phyloP scores from a whole-genome alignment of 371 early-diverging fungal species.

The Chytridium lagenaria region DNA sequence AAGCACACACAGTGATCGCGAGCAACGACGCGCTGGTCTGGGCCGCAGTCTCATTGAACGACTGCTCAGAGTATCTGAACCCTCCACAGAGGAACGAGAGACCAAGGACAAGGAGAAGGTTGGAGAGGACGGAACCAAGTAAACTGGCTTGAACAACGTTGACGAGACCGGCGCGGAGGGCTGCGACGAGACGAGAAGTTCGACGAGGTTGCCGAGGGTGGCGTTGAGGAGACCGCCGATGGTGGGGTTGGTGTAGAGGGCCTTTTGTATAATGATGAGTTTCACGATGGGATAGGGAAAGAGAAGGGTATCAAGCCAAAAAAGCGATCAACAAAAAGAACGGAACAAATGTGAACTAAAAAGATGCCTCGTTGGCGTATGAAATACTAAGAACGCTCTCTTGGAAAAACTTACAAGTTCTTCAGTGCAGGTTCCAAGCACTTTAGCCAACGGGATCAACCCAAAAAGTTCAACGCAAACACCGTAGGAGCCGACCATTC shows the following conservation, averaged over 20 bases:
- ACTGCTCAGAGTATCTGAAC: slow-evolving; percentile 28
- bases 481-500: slow-evolving; percentile 8
- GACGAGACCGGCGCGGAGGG: slow-evolving; percentile 74
- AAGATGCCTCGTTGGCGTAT: too few relatives aligned
- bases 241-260: slow-evolving; percentile 44
- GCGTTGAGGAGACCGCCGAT: slow-evolving; percentile 69
- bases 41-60: slow-evolving; percentile 48
- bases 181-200: slow-evolving; percentile 76
- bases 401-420: slow-evolving; percentile 70
- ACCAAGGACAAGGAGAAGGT: slow-evolving; percentile 71
- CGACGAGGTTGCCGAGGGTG: slow-evolving; percentile 86
- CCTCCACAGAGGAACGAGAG: slow-evolving; percentile 85
- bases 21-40: slow-evolving; percentile 79
- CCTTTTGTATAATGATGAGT: neutral
- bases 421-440: slow-evolving; percentile 73
- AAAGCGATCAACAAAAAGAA: neutral
- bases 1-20: slow-evolving; percentile 74
- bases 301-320: neutral
- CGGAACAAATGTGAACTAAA: too few relatives aligned
- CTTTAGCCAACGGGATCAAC: slow-evolving; percentile 85
- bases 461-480: slow-evolving; percentile 76
- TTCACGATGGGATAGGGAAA: neutral
- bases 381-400: too few relatives aligned
- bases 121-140: slow-evolving; percentile 86
- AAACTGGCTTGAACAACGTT: slow-evolving; percentile 87